Conservation (phyloP, 2,329 filamentous ascomycete species). For the Hypoxylon sp. region DNA sequence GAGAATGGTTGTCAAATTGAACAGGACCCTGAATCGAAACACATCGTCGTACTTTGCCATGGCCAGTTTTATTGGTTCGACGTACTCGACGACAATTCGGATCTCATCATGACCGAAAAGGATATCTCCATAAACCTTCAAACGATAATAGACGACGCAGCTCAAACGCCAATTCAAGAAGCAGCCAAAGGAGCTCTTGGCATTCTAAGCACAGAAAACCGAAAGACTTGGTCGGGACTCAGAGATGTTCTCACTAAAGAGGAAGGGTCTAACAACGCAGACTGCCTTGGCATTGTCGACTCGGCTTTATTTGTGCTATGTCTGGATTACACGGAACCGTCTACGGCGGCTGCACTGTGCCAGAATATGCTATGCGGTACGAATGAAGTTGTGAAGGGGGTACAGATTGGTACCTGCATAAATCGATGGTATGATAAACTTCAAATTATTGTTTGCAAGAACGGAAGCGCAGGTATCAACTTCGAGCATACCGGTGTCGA, state of each 20-base stretch:
- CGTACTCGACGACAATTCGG: constrained; percentile 92
- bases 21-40: constrained; percentile 92
- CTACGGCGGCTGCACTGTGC: constrained; percentile 85
- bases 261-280: constrained; percentile 91
- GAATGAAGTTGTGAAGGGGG: constrained; percentile 89
- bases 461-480: constrained; percentile 98
- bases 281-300: constrained; percentile 95
- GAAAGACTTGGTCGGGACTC: constrained; percentile 94
- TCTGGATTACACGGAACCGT: constrained; percentile 90
- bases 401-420: constrained; percentile 97
- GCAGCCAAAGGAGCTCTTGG: constrained; percentile 95
- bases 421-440: constrained; percentile 99
- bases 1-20: constrained; percentile 96
- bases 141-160: constrained; percentile 91
- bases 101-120: constrained; percentile 97
- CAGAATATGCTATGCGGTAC: constrained; percentile 99
- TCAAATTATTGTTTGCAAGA: constrained; percentile 99
- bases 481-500: constrained; percentile 99
- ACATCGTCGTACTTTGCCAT: constrained; percentile 92
- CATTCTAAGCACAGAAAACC: constrained; percentile 94
- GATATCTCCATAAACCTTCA: constrained; percentile 93
- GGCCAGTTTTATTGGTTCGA: constrained; percentile 99
- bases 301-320: constrained; percentile 93
- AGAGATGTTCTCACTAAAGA: constrained; percentile 90
- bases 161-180: constrained; percentile 90